Evolutionary conservation across 108 stramenopile species (phyloP), one percentile per base, ranked within the genome.

Genomic region (Cyclotella kingstonii): DNA sequence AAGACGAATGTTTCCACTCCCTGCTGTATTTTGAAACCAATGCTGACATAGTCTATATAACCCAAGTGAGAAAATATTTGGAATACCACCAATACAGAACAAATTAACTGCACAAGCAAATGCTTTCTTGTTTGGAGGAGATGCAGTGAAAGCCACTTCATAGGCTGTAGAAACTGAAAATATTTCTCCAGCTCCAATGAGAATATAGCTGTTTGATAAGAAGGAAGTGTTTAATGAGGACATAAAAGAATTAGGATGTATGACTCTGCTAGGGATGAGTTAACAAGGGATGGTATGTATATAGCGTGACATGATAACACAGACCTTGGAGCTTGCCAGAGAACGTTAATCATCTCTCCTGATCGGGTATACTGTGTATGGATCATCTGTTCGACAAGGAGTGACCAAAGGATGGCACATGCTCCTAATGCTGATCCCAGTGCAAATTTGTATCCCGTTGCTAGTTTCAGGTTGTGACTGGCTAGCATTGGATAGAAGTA

Each of bases 161-260:
- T 88, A 91, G 29, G 86, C 90, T 5, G 85, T 77, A 7, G 77
- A 79, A 4, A 88, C 80, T 5, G 83, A 77, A 79, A 91, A 91
- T 34, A 91, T 91, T 58, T 91, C 90, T n/a, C 90, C 90, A 27
- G 60, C 67, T 10, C 90, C 90, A 66, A 91, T 86, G 43, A 91
- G 61, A 57, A 86, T 69, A 55, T 88, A 91, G 27, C 83, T n/a
- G n/a, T n/a, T n/a, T n/a, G n/a, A n/a, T n/a, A n/a, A n/a, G n/a
- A n/a, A n/a, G n/a, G n/a, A n/a, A n/a, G n/a, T n/a, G n/a, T n/a
- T n/a, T n/a, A n/a, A n/a, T n/a, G n/a, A n/a, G n/a, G n/a, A n/a
- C n/a, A n/a, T n/a, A n/a, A n/a, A n/a, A n/a, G n/a, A n/a, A n/a
- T n/a, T n/a, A n/a, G n/a, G n/a, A n/a, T n/a, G n/a, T n/a, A n/a